Conservation (phyloP, 2,329 filamentous ascomycete genomes). For the Epicoccum sorghinum region DNA sequence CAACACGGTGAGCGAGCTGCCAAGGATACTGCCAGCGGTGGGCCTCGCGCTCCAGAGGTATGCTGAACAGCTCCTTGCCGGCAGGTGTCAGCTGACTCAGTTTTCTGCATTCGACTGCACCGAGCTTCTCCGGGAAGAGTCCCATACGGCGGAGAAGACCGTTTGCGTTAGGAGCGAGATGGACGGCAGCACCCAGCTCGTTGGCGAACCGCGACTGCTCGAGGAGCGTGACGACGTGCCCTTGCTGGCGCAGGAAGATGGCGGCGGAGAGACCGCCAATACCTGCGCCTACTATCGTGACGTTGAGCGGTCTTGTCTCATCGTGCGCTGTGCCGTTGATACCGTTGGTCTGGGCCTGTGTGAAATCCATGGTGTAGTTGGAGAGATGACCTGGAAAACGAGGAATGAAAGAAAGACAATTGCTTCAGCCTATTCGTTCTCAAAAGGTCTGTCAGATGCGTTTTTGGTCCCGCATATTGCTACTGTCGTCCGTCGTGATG, state of each 20-base stretch:
- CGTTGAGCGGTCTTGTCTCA: constrained; percentile 42
- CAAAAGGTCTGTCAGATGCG: background rate
- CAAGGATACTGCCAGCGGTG: constrained; percentile 60
- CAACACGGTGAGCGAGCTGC: constrained; percentile 61
- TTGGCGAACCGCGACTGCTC: constrained; percentile 60
- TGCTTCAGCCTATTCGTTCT: background rate
- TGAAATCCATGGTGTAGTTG: constrained; percentile 23
- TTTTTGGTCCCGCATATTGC: background rate
- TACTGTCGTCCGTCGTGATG: constrained; percentile 3
- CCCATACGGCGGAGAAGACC: constrained; percentile 59
- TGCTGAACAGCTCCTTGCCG: constrained; percentile 46
- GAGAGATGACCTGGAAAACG: background rate
- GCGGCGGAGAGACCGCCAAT: constrained; percentile 62
- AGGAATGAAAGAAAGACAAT: background rate
- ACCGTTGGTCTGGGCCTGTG: constrained; percentile 11
- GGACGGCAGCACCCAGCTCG: constrained; percentile 67
- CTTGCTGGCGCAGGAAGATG: constrained; percentile 57
- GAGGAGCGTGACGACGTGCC: constrained; percentile 35
- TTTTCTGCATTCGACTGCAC: constrained; percentile 39
- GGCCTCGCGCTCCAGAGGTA: constrained; percentile 47
- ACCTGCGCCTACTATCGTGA: constrained; percentile 52
- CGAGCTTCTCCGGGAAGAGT: constrained; percentile 49
- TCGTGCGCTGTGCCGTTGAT: constrained; percentile 2
- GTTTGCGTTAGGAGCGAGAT: constrained; percentile 67
- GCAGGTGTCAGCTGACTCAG: constrained; percentile 48